Conservation (phyloP, 2,329 filamentous ascomycete genomes). For the Kalaharituber pfeilii region DNA sequence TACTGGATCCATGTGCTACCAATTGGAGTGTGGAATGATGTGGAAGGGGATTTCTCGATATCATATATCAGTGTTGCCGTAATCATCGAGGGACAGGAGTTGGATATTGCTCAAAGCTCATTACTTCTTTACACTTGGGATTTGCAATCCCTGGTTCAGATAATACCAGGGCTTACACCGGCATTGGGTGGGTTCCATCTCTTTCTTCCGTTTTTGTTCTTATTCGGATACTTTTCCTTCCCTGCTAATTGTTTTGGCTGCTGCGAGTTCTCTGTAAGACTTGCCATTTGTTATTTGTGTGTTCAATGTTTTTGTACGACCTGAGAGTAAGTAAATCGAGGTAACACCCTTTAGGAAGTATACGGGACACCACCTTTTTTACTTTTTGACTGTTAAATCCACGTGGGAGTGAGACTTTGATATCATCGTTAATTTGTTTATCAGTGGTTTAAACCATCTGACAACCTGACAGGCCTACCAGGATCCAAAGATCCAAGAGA, state of each 20-base stretch:
- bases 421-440: neutral
- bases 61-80: too few species aligned
- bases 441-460: neutral
- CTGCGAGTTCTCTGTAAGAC: too few species aligned
- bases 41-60: too few species aligned
- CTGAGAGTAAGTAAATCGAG: neutral
- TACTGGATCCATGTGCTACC: too few species aligned
- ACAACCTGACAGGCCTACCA: neutral
- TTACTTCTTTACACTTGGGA: neutral
- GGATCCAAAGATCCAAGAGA: neutral
- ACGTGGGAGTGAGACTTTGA: neutral
- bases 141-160: neutral
- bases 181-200: constrained; percentile 1
- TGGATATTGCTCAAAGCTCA: too few species aligned
- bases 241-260: too few species aligned
- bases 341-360: neutral
- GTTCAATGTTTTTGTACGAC: neutral
- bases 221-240: neutral
- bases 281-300: neutral
- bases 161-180: constrained; percentile 1
- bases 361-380: neutral
- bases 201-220: neutral
- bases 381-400: too few species aligned
- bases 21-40: too few species aligned
- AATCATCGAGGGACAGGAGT: too few species aligned